These are phyloP conservation scores for Eremomyces bilateralis DNA, from an alignment of 495 filamentous ascomycete species.

Conservation along the genomic window DNA sequence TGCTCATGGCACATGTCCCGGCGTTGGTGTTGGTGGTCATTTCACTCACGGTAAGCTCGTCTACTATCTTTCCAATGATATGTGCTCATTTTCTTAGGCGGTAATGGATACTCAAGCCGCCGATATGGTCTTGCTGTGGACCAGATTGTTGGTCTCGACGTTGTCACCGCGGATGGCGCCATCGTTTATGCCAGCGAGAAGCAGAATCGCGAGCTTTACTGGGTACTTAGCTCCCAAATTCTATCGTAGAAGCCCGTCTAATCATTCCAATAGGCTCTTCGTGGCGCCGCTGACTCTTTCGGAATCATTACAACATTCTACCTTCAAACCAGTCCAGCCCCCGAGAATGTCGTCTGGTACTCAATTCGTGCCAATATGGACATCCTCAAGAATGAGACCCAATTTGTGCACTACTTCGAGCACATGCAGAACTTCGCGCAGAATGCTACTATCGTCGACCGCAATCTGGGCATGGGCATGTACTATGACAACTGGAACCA, in stretches of 20 bases:
- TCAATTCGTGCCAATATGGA: neutral
- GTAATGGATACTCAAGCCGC: conserved; percentile 38
- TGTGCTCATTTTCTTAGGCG: too few species aligned
- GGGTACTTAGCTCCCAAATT: too few species aligned
- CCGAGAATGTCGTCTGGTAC: conserved; percentile 23
- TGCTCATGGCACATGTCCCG: conserved; percentile 41
- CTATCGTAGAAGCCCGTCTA: too few species aligned
- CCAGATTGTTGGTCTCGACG: conserved; percentile 32
- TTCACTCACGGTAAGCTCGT: conserved; percentile 47
- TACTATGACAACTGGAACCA: conserved; percentile 22
- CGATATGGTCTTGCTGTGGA: conserved; percentile 45
- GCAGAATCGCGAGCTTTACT: neutral
- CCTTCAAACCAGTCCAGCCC: conserved; percentile 34
- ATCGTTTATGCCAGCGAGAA: conserved; percentile 21
- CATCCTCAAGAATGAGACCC: neutral
- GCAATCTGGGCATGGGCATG: conserved; percentile 30
- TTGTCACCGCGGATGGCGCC: conserved; percentile 40
- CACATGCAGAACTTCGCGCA: conserved; percentile 29
- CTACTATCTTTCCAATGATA: too few species aligned
- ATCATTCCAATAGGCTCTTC: conserved; percentile 27
- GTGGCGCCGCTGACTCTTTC: conserved; percentile 38
- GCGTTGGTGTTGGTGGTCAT: conserved; percentile 55
- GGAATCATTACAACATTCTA: conserved; percentile 45
- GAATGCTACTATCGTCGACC: conserved; percentile 26
- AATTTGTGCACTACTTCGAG: conserved; percentile 19